These are phyloP conservation scores for Basidioascus undulatus DNA, from an alignment of 768 basidiomycete genomes.

Conservation along the genomic window DNA sequence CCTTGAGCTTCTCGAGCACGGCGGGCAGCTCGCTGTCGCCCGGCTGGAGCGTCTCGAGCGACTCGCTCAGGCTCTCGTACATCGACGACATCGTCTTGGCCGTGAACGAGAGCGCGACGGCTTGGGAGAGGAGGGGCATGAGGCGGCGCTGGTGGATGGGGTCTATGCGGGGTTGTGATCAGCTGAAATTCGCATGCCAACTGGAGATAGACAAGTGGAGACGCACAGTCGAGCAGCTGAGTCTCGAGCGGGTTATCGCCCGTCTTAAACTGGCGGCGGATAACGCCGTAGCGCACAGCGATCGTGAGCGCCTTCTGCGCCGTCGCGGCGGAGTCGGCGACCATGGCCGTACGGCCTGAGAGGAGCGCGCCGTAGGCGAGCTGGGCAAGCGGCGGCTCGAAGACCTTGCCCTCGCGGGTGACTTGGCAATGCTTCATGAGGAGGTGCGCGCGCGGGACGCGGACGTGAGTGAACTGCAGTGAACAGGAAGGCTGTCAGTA, in stretches of 20 bases:
- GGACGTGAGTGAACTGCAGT: slow-evolving; percentile 22
- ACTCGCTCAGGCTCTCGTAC: slow-evolving; percentile 10
- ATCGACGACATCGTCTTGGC: slow-evolving; percentile 11
- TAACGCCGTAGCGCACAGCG: slow-evolving; percentile 23
- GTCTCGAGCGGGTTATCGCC: slow-evolving; percentile 21
- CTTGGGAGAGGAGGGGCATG: slow-evolving; percentile 15
- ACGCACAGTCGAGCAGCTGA: too few relatives aligned
- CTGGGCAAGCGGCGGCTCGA: slow-evolving; percentile 22
- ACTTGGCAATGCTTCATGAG: slow-evolving; percentile 26
- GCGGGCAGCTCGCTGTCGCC: slow-evolving; percentile 17
- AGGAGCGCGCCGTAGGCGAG: slow-evolving; percentile 24
- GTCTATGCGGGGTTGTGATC: slow-evolving; percentile 10
- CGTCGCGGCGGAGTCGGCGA: slow-evolving; percentile 19
- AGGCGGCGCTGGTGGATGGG: slow-evolving; percentile 21
- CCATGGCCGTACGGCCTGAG: slow-evolving; percentile 20
- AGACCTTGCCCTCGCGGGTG: slow-evolving; percentile 20
- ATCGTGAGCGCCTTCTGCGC: slow-evolving; percentile 25
- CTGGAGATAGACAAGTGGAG: too few relatives aligned
- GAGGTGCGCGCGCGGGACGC: slow-evolving; percentile 21
- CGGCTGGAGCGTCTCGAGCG: slow-evolving; percentile 17
- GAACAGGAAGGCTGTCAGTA: too few relatives aligned
- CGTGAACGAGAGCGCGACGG: slow-evolving; percentile 16
- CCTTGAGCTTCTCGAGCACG: slow-evolving; percentile 23
- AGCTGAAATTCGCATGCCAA: too few relatives aligned
- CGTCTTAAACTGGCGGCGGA: slow-evolving; percentile 21